phyloP scores from a whole-genome alignment of 192 early-diverging fungal species.

The Paraglomus brasilianum region DNA sequence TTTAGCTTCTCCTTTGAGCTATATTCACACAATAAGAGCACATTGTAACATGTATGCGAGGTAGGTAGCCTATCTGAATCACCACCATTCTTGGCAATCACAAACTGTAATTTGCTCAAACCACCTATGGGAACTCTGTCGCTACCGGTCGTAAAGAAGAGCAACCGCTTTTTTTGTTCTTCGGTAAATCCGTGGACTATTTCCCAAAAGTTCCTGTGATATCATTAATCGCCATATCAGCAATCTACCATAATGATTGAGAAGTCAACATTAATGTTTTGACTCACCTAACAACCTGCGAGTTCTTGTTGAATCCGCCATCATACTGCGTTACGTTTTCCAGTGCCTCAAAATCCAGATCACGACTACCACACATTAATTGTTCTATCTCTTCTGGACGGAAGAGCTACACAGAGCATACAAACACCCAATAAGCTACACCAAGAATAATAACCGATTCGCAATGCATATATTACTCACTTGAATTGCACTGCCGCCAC shows the following conservation, averaged over 20 bases:
- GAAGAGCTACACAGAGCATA: constrained; percentile 55
- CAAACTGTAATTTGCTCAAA: constrained; percentile 78
- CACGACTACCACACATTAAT: constrained; percentile 80
- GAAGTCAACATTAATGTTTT: not conserved
- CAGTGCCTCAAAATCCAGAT: constrained; percentile 80
- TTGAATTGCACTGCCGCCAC: constrained; percentile 62
- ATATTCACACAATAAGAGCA: constrained; percentile 84
- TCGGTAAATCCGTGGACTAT: constrained; percentile 78
- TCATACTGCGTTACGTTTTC: constrained; percentile 83
- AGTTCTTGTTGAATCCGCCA: constrained; percentile 68
- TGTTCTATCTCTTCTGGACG: constrained; percentile 88
- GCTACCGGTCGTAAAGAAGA: constrained; percentile 89
- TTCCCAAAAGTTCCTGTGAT: constrained; percentile 74
- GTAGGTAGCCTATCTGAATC: constrained; percentile 87
- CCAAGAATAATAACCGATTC: no score
- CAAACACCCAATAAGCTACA: not conserved
- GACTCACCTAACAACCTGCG: constrained; percentile 60
- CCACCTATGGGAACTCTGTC: constrained; percentile 91
- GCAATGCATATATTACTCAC: constrained; percentile 30
- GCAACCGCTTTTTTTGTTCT: constrained; percentile 81
- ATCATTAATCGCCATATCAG: no score
- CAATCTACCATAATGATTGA: no score
- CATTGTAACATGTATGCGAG: constrained; percentile 93
- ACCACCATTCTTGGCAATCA: constrained; percentile 81
- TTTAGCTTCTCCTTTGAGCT: constrained; percentile 72